Conservation (phyloP, 805 yeast genomes). For the Isabelozyma heimii region DNA sequence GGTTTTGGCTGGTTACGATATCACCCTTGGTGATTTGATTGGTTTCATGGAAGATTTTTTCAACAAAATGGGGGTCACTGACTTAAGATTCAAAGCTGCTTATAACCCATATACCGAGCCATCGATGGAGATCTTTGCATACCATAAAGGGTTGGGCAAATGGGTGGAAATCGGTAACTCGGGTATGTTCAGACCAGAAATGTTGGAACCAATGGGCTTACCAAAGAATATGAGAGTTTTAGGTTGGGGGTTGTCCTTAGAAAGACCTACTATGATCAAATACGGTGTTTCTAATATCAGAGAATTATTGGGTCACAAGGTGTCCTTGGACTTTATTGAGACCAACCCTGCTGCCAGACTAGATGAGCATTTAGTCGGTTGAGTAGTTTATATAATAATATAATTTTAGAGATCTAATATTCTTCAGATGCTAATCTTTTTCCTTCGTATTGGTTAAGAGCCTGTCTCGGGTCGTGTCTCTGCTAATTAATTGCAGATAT, state of each 20-base stretch:
- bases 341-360: constrained; percentile 96
- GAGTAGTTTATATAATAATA: not conserved
- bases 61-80: constrained; percentile 93
- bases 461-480: not conserved
- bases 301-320: constrained; percentile 96
- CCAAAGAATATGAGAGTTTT: constrained; percentile 91
- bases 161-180: constrained; percentile 99
- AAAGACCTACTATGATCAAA: constrained; percentile 99
- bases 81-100: constrained; percentile 96
- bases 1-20: constrained; percentile 92
- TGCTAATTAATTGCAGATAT: not conserved
- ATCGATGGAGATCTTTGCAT: constrained; percentile 93
- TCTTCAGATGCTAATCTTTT: too few species aligned
- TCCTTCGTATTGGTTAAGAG: too few species aligned
- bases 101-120: constrained; percentile 99
- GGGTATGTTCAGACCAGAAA: constrained; percentile 99
- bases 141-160: constrained; percentile 89
- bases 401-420: not conserved
- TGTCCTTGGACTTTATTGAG: constrained; percentile 89
- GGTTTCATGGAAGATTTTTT: constrained; percentile 98
- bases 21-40: constrained; percentile 93
- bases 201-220: constrained; percentile 97
- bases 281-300: constrained; percentile 94
- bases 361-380: constrained; percentile 50
- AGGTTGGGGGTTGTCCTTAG: constrained; percentile 97